A percentile compares a stretch with the other conserved stretches of the same genome.
These are phyloP conservation scores for Kodamaea alishanica DNA, from an alignment of 1,139 yeast genomes.

Conservation along the genomic window DNA sequence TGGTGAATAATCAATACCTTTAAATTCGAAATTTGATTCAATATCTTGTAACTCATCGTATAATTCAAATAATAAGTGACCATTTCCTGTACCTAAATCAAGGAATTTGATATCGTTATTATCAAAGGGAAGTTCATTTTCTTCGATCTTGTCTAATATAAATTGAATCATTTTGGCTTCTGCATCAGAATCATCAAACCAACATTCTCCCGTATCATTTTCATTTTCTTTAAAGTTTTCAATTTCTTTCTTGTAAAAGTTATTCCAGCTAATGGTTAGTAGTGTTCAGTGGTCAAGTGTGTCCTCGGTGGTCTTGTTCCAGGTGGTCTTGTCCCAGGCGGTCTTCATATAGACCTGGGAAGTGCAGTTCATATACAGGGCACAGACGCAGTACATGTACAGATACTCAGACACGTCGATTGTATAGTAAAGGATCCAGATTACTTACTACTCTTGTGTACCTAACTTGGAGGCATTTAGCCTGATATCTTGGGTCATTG, in stretches of 20 bases:
- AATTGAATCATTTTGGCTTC: constrained; percentile 76
- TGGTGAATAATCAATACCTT: constrained; percentile 83
- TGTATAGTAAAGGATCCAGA: too few species aligned
- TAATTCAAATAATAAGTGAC: constrained; percentile 74
- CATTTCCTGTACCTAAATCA: constrained; percentile 96
- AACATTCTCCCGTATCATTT: constrained; percentile 88
- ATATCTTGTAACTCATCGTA: constrained; percentile 50
- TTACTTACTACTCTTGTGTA: constrained; percentile 65
- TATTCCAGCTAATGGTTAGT: constrained; percentile 67
- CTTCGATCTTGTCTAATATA: constrained; percentile 34
- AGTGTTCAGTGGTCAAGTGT: constrained; percentile 1
- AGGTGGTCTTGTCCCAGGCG: too few species aligned
- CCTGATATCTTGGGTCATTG: constrained; percentile 48
- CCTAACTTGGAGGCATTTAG: constrained; percentile 73
- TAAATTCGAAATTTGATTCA: constrained; percentile 39
- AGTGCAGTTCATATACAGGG: too few species aligned
- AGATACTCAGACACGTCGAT: too few species aligned
- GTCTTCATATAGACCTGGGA: too few species aligned
- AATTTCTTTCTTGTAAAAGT: constrained; percentile 71
- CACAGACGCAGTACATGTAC: too few species aligned
- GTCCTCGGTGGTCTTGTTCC: too few species aligned
- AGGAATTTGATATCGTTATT: constrained; percentile 44
- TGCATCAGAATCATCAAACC: constrained; percentile 94
- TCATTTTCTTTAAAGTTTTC: constrained; percentile 66
- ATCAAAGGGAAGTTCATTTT: constrained; percentile 20